Evolutionary conservation across 2,329 filamentous ascomycete species (phyloP).

Genomic region (Colletotrichum sp.): DNA sequence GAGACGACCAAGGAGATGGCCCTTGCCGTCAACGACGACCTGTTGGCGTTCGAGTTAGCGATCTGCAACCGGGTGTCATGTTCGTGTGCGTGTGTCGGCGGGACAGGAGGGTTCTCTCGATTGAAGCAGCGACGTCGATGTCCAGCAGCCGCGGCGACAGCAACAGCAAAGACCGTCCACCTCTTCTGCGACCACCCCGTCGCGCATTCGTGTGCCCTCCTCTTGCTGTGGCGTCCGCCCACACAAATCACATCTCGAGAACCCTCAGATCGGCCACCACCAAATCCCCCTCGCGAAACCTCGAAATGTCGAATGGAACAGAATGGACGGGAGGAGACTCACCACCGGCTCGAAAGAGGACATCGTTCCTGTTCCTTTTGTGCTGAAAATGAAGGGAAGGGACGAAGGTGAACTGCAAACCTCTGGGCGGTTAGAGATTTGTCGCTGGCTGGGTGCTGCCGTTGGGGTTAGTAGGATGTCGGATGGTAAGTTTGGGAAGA

Average conservation of each 20-base stretch:
- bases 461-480: conserved; percentile 25
- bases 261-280: not conserved
- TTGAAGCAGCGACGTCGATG: not conserved
- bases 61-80: not conserved
- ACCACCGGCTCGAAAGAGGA: conserved; percentile 75
- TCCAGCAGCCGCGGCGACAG: not conserved
- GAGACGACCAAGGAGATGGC: conserved; percentile 98
- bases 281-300: not conserved
- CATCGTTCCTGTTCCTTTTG: conserved; percentile 56
- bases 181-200: not conserved
- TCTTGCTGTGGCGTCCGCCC: not conserved
- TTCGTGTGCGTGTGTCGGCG: not conserved
- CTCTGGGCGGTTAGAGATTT: conserved; percentile 25
- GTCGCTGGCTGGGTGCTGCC: conserved; percentile 23
- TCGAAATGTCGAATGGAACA: not conserved
- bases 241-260: not conserved
- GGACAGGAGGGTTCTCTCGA: not conserved
- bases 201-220: not conserved
- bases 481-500: conserved; percentile 20
- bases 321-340: conserved; percentile 45
- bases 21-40: conserved; percentile 99
- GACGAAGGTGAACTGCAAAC: conserved; percentile 21
- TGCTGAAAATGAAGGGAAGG: conserved; percentile 20
- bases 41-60: conserved; percentile 45
- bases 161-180: not conserved